Evolutionary conservation across 1,284 basidiomycete species (phyloP).

Genomic region (Papiliotrema nemorosa): DNA sequence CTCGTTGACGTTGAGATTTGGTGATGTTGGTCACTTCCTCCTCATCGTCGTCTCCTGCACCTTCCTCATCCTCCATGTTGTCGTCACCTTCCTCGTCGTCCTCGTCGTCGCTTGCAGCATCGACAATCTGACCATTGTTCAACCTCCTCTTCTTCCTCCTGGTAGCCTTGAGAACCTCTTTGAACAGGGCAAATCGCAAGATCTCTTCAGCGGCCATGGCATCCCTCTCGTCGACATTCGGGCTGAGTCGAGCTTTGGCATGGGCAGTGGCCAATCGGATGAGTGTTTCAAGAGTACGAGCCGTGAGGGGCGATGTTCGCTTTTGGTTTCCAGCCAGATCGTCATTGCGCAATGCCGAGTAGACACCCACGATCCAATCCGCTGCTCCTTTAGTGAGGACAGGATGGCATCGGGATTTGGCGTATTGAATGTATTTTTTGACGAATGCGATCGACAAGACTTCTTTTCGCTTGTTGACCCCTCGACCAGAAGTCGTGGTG

Average conservation of each 20-base stretch:
- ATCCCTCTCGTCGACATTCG: constrained; percentile 79
- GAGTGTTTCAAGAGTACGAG: constrained; percentile 96
- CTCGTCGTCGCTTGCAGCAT: constrained; percentile 53
- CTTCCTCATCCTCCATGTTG: constrained; percentile 49
- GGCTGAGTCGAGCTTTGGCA: constrained; percentile 87
- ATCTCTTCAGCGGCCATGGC: constrained; percentile 91
- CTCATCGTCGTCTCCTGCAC: constrained; percentile 15
- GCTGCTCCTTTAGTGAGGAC: constrained; percentile 87
- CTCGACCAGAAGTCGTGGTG: constrained; percentile 58
- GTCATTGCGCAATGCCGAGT: constrained; percentile 88
- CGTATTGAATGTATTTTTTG: constrained; percentile 99
- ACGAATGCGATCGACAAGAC: constrained; percentile 90
- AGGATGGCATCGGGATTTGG: constrained; percentile 82
- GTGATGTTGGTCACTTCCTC: constrained; percentile 23
- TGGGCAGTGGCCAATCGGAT: constrained; percentile 98
- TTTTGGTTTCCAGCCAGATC: constrained; percentile 86
- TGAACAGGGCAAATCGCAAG: constrained; percentile 95
- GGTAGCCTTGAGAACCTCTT: constrained; percentile 83
- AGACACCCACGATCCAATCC: constrained; percentile 90
- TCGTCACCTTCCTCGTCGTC: constrained; percentile 55
- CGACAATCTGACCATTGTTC: constrained; percentile 59
- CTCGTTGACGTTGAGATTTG: constrained; percentile 39
- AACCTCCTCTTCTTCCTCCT: constrained; percentile 72
- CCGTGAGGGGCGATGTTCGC: constrained; percentile 93
- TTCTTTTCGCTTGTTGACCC: constrained; percentile 64